These are phyloP conservation scores for Saturnispora galanensis DNA, from an alignment of 805 yeast species.

Conservation along the genomic window DNA sequence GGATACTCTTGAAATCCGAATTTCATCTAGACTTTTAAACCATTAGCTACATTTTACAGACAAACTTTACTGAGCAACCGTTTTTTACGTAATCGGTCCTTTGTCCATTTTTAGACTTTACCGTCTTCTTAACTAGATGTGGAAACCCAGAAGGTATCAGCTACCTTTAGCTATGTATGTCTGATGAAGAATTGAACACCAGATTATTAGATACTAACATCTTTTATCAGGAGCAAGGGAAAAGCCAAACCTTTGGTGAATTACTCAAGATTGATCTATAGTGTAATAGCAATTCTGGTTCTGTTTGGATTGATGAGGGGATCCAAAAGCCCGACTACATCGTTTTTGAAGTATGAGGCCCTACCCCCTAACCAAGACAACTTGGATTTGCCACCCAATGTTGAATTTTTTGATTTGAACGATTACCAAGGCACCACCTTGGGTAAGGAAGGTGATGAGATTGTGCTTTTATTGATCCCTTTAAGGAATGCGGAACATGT, in stretches of 20 bases:
- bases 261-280: too few species aligned
- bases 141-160: neutral
- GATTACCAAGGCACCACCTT: slow-evolving; percentile 43
- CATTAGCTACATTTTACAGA: neutral
- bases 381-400: slow-evolving; percentile 8
- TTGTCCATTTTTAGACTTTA: neutral
- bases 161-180: too few species aligned
- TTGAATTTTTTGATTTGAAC: slow-evolving; percentile 47
- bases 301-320: neutral
- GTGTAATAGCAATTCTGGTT: neutral
- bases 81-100: too few species aligned
- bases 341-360: neutral
- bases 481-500: slow-evolving; percentile 70
- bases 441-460: slow-evolving; percentile 46
- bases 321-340: neutral
- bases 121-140: neutral
- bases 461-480: slow-evolving; percentile 63
- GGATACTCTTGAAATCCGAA: slow-evolving; percentile 42
- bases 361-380: slow-evolving; percentile 10
- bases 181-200: too few species aligned
- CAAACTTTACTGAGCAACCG: neutral
- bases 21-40: neutral
- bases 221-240: too few species aligned
- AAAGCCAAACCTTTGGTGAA: too few species aligned
- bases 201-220: too few species aligned